Base-by-base conservation (phyloP, 1,139 yeast species). In the Yamadazyma membranifaciens region DNA sequence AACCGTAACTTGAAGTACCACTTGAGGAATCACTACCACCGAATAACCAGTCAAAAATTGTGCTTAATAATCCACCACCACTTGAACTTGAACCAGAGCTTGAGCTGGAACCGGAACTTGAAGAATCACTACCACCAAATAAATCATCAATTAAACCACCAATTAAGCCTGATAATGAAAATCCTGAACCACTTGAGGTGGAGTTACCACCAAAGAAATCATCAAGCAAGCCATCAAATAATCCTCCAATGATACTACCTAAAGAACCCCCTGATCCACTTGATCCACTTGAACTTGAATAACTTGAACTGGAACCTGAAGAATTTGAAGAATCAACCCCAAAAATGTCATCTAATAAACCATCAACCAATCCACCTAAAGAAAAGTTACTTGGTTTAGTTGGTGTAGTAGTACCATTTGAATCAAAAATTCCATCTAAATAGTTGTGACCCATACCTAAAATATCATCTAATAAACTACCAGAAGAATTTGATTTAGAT, bases 311-410 rank as follows among this genome's bases (percentile, higher is more conserved):
- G 3, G 30, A 14, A 3, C 26, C 3, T 13, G 31, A 11, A 15
- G 50, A 33, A 33, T 49, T 39, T 24, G 53, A 37, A 11, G 54
- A 41, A 37, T 45, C 41, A 27, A 41, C 48, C 34, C 46, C 51
- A 34, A 62, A 49, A 37, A 59, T 46, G 40, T 55, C 59, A 38
- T 49, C 55, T 33, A 59, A 47, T 24, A 60, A 41, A 25, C 52
- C 52, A 40, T 49, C 51, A 37, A 50, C 38, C 4, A 49, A 41
- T 9, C 43, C 40, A 25, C 51, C 38, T 27, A 50, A 38, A 9
- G 52, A 46, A 34, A 47, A 47, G 42, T 47, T 45, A 33, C 57
- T 48, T 11, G 54, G 49, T 3, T 46, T 41, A 11, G 50, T 36
- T 9, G 55, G 39, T 14, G 48, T 29, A 16, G 52, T 31, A 3